Percentiles rank a stretch among this genome's conserved stretches.
Conservation (phyloP, 768 basidiomycete species). For the Rubroboletus satanas region DNA sequence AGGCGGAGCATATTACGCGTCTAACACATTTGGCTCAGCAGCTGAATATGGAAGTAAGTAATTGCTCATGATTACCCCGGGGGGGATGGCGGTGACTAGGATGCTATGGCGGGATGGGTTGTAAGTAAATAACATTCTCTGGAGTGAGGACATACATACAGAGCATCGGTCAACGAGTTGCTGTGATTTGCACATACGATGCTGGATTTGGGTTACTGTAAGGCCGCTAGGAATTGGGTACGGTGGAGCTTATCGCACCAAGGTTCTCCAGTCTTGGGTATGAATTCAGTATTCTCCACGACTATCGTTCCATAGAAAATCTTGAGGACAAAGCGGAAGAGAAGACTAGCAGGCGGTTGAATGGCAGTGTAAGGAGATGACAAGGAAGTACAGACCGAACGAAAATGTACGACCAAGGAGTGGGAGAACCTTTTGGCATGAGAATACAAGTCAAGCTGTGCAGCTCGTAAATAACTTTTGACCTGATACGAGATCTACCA, state of each 20-base stretch:
- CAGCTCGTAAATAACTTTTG: not conserved
- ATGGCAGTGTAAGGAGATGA: not conserved
- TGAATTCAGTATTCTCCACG: constrained; percentile 68
- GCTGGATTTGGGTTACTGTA: constrained; percentile 40
- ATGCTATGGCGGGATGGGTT: constrained; percentile 40
- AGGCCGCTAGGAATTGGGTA: not conserved
- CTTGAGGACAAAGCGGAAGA: constrained; percentile 81
- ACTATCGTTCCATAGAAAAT: constrained; percentile 91
- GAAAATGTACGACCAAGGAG: constrained; percentile 63
- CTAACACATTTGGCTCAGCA: constrained; percentile 33
- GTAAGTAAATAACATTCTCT: not conserved
- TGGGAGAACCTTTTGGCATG: constrained; percentile 40
- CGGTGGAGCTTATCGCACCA: constrained; percentile 44
- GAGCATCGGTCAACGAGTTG: constrained; percentile 82
- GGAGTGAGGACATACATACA: constrained; percentile 45
- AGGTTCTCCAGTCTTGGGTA: constrained; percentile 70
- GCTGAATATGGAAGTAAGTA: constrained; percentile 1
- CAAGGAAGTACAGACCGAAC: constrained; percentile 47
- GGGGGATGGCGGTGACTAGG: constrained; percentile 70
- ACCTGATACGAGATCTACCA: not conserved
- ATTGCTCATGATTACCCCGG: constrained; percentile 43
- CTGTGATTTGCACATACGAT: constrained; percentile 85
- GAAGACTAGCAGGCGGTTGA: constrained; percentile 38
- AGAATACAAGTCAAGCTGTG: not conserved
- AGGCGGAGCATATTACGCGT: constrained; percentile 76